Conservation (phyloP, 2,329 filamentous ascomycete species). For the Cordyceps fumosorosea region DNA sequence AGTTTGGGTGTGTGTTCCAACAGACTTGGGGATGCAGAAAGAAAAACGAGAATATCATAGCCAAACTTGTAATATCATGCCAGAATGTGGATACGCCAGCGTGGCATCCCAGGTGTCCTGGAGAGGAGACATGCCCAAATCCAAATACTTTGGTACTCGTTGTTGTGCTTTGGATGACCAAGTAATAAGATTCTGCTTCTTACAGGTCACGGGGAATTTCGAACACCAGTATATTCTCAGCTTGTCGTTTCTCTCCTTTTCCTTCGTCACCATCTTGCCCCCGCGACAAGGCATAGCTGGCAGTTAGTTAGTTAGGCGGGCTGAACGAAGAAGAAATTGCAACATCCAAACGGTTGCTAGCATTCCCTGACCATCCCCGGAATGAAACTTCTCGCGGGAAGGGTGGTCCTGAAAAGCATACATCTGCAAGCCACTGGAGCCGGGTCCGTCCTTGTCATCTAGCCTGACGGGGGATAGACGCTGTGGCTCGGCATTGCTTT, state of each 20-base stretch:
- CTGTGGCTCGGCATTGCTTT: not conserved
- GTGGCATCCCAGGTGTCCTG: not conserved
- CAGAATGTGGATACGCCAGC: slow-evolving; percentile 9
- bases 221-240: not conserved
- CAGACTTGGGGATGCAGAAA: not conserved
- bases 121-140: not conserved
- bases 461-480: not conserved
- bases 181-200: not conserved
- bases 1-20: not conserved
- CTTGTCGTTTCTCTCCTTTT: not conserved
- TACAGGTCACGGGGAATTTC: not conserved
- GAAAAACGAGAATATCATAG: not conserved
- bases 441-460: not conserved
- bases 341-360: not conserved
- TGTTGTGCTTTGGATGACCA: not conserved
- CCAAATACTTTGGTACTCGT: too few relatives aligned
- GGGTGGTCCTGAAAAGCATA: not conserved
- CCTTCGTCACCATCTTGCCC: not conserved
- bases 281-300: not conserved
- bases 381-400: not conserved
- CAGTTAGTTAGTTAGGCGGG: too few relatives aligned
- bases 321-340: not conserved
- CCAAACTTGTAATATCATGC: not conserved
- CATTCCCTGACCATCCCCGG: not conserved
- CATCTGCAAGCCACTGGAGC: not conserved